These are phyloP conservation scores for Pythium apleroticum DNA, from an alignment of 352 stramenopile species.

Conservation along the genomic window DNA sequence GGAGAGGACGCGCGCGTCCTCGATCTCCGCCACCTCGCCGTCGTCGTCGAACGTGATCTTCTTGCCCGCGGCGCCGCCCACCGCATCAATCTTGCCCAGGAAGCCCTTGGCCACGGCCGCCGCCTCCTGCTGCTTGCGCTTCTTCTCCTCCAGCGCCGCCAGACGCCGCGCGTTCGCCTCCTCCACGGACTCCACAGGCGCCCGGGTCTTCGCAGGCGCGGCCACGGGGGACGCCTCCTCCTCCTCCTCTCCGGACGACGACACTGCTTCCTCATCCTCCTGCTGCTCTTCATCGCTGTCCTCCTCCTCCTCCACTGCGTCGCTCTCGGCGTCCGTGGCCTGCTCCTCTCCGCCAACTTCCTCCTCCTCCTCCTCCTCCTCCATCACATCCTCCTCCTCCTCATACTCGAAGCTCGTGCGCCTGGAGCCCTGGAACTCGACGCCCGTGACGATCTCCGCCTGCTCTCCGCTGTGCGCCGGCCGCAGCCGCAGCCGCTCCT, in stretches of 20 bases:
- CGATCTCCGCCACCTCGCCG: constrained; percentile 51
- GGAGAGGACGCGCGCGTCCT: constrained; percentile 14
- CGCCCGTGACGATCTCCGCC: constrained; percentile 23
- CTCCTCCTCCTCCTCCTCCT: background rate
- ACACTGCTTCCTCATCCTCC: constrained; percentile 14
- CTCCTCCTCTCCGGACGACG: too few relatives aligned
- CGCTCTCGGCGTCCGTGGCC: constrained; percentile 8
- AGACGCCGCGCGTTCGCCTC: constrained; percentile 46
- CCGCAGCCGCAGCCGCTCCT: constrained; percentile 6
- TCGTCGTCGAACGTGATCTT: constrained; percentile 82
- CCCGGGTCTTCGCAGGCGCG: background rate
- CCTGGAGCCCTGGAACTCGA: constrained; percentile 32
- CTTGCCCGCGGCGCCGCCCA: constrained; percentile 38
- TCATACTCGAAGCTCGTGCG: constrained; percentile 30
- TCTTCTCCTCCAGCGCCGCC: constrained; percentile 52
- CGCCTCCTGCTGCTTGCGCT: constrained; percentile 33
- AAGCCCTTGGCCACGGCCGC: constrained; percentile 32
- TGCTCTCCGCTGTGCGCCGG: background rate
- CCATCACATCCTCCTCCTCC: constrained; percentile 4
- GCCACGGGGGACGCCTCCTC: constrained; percentile 14
- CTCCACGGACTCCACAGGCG: constrained; percentile 21
- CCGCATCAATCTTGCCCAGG: constrained; percentile 32
- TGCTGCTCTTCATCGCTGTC: constrained; percentile 20
- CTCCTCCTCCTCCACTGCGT: constrained; percentile 9
- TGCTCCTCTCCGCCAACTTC: constrained; percentile 7